Conservation (phyloP, 352 stramenopile genomes). For the Hyaloperonospora brassicae region DNA sequence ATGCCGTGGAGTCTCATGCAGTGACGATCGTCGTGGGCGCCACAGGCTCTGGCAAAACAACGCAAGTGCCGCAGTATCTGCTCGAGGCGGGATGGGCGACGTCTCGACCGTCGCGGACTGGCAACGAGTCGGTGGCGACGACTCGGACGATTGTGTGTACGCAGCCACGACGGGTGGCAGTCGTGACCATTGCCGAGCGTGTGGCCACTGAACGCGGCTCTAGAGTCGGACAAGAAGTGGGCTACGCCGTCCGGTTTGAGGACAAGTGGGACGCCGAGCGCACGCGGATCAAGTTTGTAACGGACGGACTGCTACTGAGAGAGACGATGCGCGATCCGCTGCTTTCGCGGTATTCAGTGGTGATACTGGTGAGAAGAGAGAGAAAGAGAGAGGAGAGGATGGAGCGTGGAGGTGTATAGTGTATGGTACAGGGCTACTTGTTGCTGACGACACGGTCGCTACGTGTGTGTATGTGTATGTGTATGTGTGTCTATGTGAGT, state of each 20-base stretch:
- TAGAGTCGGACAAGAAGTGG: slow-evolving; percentile 89
- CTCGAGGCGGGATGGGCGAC: slow-evolving; percentile 84
- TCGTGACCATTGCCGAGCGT: slow-evolving; percentile 95
- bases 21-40: slow-evolving; percentile 90
- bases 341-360: slow-evolving; percentile 68
- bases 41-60: slow-evolving; percentile 90
- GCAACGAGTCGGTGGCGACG: background rate
- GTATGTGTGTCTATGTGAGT: background rate
- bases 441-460: too few species aligned
- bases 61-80: slow-evolving; percentile 90
- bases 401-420: background rate
- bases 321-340: slow-evolving; percentile 87
- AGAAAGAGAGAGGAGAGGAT: background rate
- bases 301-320: slow-evolving; percentile 97
- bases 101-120: slow-evolving; percentile 2
- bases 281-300: slow-evolving; percentile 99
- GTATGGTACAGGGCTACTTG: too few species aligned
- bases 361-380: slow-evolving; percentile 63
- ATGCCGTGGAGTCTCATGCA: slow-evolving; percentile 78
- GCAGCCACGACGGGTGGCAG: slow-evolving; percentile 93
- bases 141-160: slow-evolving; percentile 79
- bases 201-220: slow-evolving; percentile 96
- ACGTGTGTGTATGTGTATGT: background rate
- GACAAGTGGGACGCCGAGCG: slow-evolving; percentile 78
- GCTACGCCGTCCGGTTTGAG: slow-evolving; percentile 99